Conservation (phyloP, 257 asterid genomes). For the Datura wrightii region DNA sequence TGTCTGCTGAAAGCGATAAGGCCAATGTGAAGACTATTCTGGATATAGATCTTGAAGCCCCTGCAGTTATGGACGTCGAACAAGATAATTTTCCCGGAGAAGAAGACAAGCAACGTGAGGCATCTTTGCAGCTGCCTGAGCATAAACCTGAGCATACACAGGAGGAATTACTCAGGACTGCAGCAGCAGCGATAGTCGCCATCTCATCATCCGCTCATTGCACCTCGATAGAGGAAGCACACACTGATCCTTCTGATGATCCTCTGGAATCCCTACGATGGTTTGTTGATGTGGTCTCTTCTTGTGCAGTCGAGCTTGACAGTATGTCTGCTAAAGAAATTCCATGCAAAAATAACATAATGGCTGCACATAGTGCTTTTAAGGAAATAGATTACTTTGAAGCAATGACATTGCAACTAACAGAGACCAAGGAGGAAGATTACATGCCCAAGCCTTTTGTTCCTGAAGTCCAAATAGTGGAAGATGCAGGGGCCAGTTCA, state of each 20-base stretch:
- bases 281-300: conserved; percentile 64
- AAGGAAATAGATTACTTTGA: conserved; percentile 85
- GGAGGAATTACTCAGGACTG: conserved; percentile 61
- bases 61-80: conserved; percentile 51
- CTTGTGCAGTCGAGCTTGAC: conserved; percentile 47
- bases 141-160: conserved; percentile 38
- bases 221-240: conserved; percentile 32
- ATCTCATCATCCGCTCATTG: conserved; percentile 59
- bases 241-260: conserved; percentile 43
- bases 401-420: conserved; percentile 72
- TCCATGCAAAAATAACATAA: conserved; percentile 34
- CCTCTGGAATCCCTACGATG: conserved; percentile 59
- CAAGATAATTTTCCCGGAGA: conserved; percentile 43
- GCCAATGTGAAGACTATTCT: conserved; percentile 40
- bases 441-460: conserved; percentile 80
- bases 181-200: conserved; percentile 72
- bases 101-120: conserved; percentile 37
- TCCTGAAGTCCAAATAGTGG: conserved; percentile 51
- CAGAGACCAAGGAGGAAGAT: conserved; percentile 73
- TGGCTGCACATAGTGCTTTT: conserved; percentile 32
- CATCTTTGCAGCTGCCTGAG: conserved; percentile 41
- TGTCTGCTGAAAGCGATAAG: conserved; percentile 49
- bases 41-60: conserved; percentile 84
- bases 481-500: conserved; percentile 50
- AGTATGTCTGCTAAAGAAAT: conserved; percentile 39